Base-by-base conservation (phyloP, 2,329 filamentous ascomycete species). In the Stenocarpella maydis region DNA sequence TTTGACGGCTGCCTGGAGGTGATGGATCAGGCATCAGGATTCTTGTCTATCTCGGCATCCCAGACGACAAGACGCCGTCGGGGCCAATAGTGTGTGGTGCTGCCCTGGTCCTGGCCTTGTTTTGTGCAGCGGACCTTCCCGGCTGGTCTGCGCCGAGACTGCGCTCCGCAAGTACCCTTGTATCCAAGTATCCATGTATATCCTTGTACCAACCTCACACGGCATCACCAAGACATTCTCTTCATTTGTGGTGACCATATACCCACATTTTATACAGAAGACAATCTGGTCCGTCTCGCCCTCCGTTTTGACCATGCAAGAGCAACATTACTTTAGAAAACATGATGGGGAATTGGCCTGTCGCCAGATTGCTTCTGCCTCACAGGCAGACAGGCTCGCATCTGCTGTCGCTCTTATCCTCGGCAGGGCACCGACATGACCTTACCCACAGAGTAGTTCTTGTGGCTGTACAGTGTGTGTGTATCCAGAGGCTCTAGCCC, bases 1-100 rank as follows among this genome's bases (percentile, higher is more conserved):
- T 63, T 63, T 63, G 58, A 63, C 58, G 58, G 58, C 58, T 63
- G 58, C 58, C 58, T 63, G 43, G 58, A 63, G 58, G 58, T 63
- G 43, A 49, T 63, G 58, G 58, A 63, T 49, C 58, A 63, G 58
- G 58, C 58, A 63, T 63, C 58, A 21, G 28, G 34, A 63, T 63
- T 63, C 26, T 28, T 37, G 2, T 14, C 58, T 49, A 63, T 63
- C 58, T 63, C 58, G n/a, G 28, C 14, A 1, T 8, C 26, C 37
- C 28, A 49, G 28, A 49, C 43, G 21, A 19, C 28, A 2, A 49
- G 28, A 49, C 43, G 21, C 28, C 28, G 2, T 24, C 9, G 28
- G 41, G 14, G 28, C 41, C 58, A 45, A 47, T 63, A n/a, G 14
- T 10, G 4, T 34, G 19, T 37, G 34, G 34, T 37, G 6, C 34